Percentiles rank a stretch among this genome's conserved stretches.
phyloP scores from a whole-genome alignment of 441 rosid genomes.

The Mallotus japonicus region DNA sequence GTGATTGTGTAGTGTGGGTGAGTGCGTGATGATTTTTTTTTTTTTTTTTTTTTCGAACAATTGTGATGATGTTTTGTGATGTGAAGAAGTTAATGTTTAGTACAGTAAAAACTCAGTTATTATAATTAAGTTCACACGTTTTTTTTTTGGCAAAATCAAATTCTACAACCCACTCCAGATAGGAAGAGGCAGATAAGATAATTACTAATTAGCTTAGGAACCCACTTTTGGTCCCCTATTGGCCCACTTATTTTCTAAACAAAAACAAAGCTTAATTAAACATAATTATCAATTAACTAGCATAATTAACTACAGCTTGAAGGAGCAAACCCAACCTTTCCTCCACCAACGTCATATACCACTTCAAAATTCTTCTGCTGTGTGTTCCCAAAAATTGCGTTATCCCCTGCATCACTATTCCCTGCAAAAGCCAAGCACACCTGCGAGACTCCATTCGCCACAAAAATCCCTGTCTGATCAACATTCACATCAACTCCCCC shows the following conservation, averaged over 20 bases:
- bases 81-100: constrained; percentile 6
- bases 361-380: constrained; percentile 76
- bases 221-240: too few species aligned
- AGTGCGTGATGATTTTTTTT: background rate
- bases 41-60: too few species aligned
- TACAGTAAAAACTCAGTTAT: too few species aligned
- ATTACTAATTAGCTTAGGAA: too few species aligned
- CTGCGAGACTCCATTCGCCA: constrained; percentile 31
- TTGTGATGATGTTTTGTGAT: background rate
- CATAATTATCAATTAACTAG: too few species aligned
- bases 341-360: constrained; percentile 54
- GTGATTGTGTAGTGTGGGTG: too few species aligned
- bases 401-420: constrained; percentile 46
- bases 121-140: too few species aligned
- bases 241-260: background rate
- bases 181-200: too few species aligned
- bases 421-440: constrained; percentile 80
- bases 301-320: constrained; percentile 47
- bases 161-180: too few species aligned
- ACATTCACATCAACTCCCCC: constrained; percentile 46
- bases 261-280: background rate
- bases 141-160: too few species aligned
- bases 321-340: constrained; percentile 68
- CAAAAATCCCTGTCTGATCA: constrained; percentile 41
- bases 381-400: constrained; percentile 62